Evolutionary conservation across 257 asterid species (phyloP).

Genomic region (Jasminum sambac): DNA sequence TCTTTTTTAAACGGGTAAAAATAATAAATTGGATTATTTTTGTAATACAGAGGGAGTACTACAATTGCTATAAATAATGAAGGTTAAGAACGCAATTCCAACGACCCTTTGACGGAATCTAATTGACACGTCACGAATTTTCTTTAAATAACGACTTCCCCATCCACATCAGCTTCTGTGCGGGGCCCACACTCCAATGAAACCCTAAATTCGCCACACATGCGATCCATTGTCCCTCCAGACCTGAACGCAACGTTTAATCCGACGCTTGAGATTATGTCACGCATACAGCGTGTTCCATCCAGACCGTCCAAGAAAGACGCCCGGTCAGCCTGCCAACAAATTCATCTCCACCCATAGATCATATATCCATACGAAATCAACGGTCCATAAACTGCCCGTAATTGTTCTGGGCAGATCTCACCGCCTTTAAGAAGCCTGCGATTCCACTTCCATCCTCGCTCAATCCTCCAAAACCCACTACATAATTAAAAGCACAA

Average conservation of each 20-base stretch:
- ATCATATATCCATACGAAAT: slow-evolving; percentile 25
- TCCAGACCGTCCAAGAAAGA: slow-evolving; percentile 55
- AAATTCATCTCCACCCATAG: slow-evolving; percentile 39
- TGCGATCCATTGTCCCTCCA: neutral
- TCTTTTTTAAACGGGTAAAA: no score
- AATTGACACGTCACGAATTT: slow-evolving; percentile 60
- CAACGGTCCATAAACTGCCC: slow-evolving; percentile 66
- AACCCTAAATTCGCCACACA: slow-evolving; percentile 50
- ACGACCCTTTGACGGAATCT: slow-evolving; percentile 31
- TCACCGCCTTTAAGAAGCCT: slow-evolving; percentile 82
- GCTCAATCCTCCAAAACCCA: slow-evolving; percentile 71
- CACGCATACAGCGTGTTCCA: slow-evolving; percentile 43
- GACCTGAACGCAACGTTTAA: neutral
- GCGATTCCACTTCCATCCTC: slow-evolving; percentile 51
- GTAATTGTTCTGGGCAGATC: slow-evolving; percentile 71
- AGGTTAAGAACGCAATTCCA: neutral
- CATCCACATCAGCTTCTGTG: slow-evolving; percentile 30
- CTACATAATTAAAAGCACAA: neutral
- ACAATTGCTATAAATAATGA: no score
- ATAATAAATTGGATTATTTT: no score
- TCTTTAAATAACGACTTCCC: slow-evolving; percentile 56
- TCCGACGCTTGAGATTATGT: slow-evolving; percentile 2
- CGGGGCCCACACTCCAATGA: slow-evolving; percentile 8
- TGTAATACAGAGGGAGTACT: no score
- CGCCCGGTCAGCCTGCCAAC: slow-evolving; percentile 84